Evolutionary conservation across 257 asterid species (phyloP).

Genomic region (Phtheirospermum japonicum): DNA sequence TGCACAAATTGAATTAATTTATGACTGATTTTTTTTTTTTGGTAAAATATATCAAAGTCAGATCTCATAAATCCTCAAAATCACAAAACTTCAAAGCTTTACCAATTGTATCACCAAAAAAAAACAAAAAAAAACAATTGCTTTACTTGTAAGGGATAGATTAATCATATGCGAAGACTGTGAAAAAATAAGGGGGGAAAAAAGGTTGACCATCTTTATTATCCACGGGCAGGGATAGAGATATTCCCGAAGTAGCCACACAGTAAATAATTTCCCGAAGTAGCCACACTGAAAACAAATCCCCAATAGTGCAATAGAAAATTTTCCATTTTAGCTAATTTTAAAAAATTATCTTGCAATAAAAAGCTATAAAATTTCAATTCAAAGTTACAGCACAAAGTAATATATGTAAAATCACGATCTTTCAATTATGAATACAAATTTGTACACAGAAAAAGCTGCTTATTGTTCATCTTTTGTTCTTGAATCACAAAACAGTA

Average conservation of each 20-base stretch:
- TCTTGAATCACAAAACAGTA: neutral
- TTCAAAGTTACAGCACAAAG: neutral
- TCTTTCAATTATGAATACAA: neutral
- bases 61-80: neutral
- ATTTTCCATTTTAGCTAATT: neutral
- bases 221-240: too few relatives aligned
- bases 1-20: neutral
- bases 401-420: neutral
- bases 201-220: too few relatives aligned
- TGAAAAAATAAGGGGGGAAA: too few relatives aligned
- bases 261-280: neutral
- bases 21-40: neutral
- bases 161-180: neutral
- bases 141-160: neutral
- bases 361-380: slow-evolving; percentile 18
- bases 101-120: neutral
- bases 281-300: neutral
- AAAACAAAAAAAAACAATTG: neutral
- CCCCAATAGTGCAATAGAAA: neutral
- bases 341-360: neutral
- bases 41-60: neutral
- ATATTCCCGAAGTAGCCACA: slow-evolving; percentile 14
- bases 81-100: slow-evolving; percentile 10
- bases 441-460: neutral
- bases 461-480: neutral